Conservation (phyloP, 495 filamentous ascomycete species). For the Glarea lozoyensis region DNA sequence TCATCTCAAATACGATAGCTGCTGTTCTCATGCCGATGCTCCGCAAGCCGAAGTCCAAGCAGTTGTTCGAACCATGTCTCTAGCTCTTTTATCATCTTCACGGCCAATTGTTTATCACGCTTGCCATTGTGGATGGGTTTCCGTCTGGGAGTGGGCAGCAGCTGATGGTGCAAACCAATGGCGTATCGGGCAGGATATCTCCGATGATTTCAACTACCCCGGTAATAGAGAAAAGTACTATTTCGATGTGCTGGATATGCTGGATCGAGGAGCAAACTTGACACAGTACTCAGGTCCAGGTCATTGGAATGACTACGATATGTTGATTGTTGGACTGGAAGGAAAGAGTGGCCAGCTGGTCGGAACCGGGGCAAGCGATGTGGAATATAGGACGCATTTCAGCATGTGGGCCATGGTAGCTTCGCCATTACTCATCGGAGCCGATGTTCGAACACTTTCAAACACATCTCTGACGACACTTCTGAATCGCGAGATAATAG, state of each 20-base stretch:
- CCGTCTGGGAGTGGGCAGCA: background rate
- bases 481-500: slow-evolving; percentile 34
- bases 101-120: slow-evolving; percentile 25
- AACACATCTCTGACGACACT: slow-evolving; percentile 21
- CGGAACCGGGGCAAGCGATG: background rate
- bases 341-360: background rate
- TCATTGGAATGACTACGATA: slow-evolving; percentile 29
- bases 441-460: slow-evolving; percentile 26
- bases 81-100: slow-evolving; percentile 20
- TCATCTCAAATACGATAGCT: slow-evolving; percentile 68
- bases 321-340: slow-evolving; percentile 34
- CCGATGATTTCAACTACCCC: slow-evolving; percentile 24
- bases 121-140: slow-evolving; percentile 24
- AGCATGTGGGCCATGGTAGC: slow-evolving; percentile 42
- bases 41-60: slow-evolving; percentile 8
- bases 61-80: slow-evolving; percentile 20
- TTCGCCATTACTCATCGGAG: slow-evolving; percentile 40
- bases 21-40: slow-evolving; percentile 27
- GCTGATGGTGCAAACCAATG: slow-evolving; percentile 13
- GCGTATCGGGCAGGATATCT: slow-evolving; percentile 26
- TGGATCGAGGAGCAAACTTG: background rate
- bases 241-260: background rate
- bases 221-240: background rate
- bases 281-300: slow-evolving; percentile 7
- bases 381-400: slow-evolving; percentile 38